Conservation (phyloP, 2,329 filamentous ascomycete species). For the Macrophomina phaseolina region DNA sequence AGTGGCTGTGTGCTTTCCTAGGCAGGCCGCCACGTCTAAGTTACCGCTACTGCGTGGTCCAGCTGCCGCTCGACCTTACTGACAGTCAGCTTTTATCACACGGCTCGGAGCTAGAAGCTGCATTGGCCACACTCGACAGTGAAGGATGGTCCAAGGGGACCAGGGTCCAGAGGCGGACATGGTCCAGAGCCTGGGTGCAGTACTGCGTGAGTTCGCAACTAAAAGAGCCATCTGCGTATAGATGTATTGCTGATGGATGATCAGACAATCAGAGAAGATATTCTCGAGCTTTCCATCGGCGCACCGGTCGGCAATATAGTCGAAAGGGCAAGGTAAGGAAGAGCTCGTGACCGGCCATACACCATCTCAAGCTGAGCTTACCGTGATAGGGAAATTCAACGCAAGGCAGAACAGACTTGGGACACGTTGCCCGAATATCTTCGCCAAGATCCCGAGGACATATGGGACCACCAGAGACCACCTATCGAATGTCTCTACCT, state of each 20-base stretch:
- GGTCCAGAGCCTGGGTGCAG: slow-evolving; percentile 53
- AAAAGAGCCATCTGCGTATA: too few species aligned
- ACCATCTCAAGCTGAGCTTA: not conserved
- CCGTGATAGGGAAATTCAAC: slow-evolving; percentile 33
- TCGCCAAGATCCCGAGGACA: slow-evolving; percentile 31
- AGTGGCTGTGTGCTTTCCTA: slow-evolving; percentile 57
- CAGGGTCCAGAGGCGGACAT: slow-evolving; percentile 52
- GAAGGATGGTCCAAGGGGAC: slow-evolving; percentile 41
- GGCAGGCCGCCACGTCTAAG: slow-evolving; percentile 61
- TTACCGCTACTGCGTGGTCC: slow-evolving; percentile 60
- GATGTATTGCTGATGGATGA: not conserved
- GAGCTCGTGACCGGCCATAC: not conserved
- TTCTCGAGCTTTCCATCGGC: slow-evolving; percentile 63
- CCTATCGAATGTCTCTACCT: slow-evolving; percentile 54
- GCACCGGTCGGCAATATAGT: slow-evolving; percentile 43
- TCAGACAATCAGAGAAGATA: slow-evolving; percentile 54
- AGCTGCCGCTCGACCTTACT: slow-evolving; percentile 60
- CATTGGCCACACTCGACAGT: slow-evolving; percentile 8
- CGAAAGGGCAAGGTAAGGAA: slow-evolving; percentile 39
- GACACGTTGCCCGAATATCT: slow-evolving; percentile 38
- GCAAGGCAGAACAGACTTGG: slow-evolving; percentile 33
- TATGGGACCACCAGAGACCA: slow-evolving; percentile 22
- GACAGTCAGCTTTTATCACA: slow-evolving; percentile 57
- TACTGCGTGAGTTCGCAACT: slow-evolving; percentile 45
- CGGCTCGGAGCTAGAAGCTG: slow-evolving; percentile 28